A percentile compares a stretch with the other conserved stretches of the same genome.
Evolutionary conservation across 1,139 yeast genomes (phyloP).

Genomic region (Debaryomyces coudertii): DNA sequence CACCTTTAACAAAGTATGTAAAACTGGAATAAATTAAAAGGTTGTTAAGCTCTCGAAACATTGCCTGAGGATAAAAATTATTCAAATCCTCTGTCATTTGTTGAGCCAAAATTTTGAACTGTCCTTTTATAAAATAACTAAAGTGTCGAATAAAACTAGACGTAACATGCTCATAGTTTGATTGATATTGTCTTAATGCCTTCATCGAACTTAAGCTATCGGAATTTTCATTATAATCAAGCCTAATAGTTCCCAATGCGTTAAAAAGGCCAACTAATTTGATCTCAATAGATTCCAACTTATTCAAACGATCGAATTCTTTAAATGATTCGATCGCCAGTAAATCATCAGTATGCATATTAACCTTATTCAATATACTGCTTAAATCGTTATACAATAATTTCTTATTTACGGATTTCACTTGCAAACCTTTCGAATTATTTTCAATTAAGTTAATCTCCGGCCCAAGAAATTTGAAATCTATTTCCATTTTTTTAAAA

Average conservation of each 20-base stretch:
- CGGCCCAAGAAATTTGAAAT: conserved; percentile 51
- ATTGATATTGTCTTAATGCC: conserved; percentile 71
- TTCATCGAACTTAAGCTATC: conserved; percentile 65
- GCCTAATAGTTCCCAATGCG: conserved; percentile 65
- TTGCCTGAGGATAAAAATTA: conserved; percentile 26
- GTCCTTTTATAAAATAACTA: conserved; percentile 44
- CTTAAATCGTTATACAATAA: conserved; percentile 68
- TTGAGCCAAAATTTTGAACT: conserved; percentile 41
- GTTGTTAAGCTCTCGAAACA: conserved; percentile 41
- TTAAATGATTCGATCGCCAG: conserved; percentile 49
- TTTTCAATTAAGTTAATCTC: conserved; percentile 74
- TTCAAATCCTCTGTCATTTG: conserved; percentile 30
- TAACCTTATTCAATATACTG: conserved; percentile 68
- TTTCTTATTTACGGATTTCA: conserved; percentile 81
- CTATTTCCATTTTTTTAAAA: conserved; percentile 48
- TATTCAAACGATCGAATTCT: conserved; percentile 51
- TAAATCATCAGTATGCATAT: conserved; percentile 61
- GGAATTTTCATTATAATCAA: conserved; percentile 38
- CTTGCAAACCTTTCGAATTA: conserved; percentile 82
- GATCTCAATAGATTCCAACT: conserved; percentile 54
- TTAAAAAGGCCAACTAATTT: conserved; percentile 62
- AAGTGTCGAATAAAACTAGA: conserved; percentile 55
- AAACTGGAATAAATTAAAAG: conserved; percentile 63
- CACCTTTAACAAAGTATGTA: conserved; percentile 65
- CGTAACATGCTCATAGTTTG: conserved; percentile 62